Evolutionary conservation across 495 filamentous ascomycete species (phyloP).

Genomic region (Terfezia claveryi): DNA sequence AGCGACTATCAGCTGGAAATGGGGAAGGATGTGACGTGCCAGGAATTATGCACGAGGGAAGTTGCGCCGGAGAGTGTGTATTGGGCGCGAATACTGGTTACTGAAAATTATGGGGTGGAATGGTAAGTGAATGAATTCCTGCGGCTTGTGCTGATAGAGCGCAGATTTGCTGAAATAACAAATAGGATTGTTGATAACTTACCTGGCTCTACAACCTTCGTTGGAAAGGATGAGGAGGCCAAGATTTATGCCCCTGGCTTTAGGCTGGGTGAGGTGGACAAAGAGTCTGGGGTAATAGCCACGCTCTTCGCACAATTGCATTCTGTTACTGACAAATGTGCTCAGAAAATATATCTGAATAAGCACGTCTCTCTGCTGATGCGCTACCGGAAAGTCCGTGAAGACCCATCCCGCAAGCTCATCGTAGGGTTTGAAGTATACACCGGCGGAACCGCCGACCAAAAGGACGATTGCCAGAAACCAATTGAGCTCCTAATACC

Average conservation of each 20-base stretch:
- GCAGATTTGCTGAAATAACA: neutral
- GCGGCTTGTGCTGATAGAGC: neutral
- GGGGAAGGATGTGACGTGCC: constrained; percentile 56
- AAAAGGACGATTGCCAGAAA: constrained; percentile 30
- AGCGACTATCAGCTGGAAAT: constrained; percentile 75
- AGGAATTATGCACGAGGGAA: constrained; percentile 47
- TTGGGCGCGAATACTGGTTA: constrained; percentile 50
- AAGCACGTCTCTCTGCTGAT: constrained; percentile 84
- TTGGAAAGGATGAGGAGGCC: constrained; percentile 65
- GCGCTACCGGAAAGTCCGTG: constrained; percentile 47
- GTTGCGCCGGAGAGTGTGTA: constrained; percentile 44
- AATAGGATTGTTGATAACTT: constrained; percentile 70
- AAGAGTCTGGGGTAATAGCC: constrained; percentile 3
- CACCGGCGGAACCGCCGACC: constrained; percentile 36
- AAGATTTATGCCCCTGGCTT: constrained; percentile 95
- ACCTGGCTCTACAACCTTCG: constrained; percentile 79
- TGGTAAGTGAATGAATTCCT: constrained; percentile 29
- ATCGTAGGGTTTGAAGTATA: constrained; percentile 89
- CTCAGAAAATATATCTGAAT: constrained; percentile 38
- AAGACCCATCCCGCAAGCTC: constrained; percentile 52
- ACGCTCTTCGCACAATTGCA: neutral
- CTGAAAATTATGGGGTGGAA: constrained; percentile 69
- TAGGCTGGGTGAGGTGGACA: constrained; percentile 66
- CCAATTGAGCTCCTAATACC: constrained; percentile 35
- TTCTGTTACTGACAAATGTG: neutral